Conservation (phyloP, 192 early-diverging fungal genomes). For the Geranomyces michiganensis region DNA sequence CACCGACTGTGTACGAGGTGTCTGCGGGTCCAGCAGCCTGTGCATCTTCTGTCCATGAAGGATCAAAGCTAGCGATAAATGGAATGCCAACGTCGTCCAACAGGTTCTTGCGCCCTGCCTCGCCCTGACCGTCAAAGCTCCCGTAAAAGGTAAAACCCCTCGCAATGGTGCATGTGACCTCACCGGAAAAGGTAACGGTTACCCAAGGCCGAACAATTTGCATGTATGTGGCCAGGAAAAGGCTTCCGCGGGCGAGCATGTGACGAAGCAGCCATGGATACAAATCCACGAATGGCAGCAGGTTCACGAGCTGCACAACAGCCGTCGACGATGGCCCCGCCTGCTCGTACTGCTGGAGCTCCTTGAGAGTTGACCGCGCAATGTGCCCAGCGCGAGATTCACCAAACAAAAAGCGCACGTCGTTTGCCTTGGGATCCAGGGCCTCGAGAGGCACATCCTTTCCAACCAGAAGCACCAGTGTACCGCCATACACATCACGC, state of each 20-base stretch:
- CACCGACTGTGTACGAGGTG: constrained; percentile 2
- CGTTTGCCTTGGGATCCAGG: background rate
- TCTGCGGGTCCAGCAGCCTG: background rate
- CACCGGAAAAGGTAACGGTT: constrained; percentile 10
- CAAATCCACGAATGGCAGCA: constrained; percentile 18
- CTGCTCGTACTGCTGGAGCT: constrained; percentile 2
- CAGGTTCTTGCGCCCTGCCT: background rate
- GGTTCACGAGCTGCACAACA: background rate
- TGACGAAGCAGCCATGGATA: constrained; percentile 10
- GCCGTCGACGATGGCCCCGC: background rate
- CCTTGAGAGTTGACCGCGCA: background rate
- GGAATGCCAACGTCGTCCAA: background rate
- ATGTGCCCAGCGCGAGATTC: constrained; percentile 9
- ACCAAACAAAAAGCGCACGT: constrained; percentile 8
- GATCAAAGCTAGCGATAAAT: constrained; percentile 3
- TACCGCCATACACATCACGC: background rate
- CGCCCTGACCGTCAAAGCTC: constrained; percentile 1
- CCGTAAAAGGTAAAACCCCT: constrained; percentile 14
- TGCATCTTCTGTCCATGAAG: constrained; percentile 5
- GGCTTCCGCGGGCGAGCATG: background rate
- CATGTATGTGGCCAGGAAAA: constrained; percentile 5
- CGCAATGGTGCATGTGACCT: background rate
- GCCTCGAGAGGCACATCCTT: constrained; percentile 20
- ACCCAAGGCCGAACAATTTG: constrained; percentile 11
- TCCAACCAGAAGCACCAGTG: constrained; percentile 5